Evolutionary conservation across 345 rosid species (phyloP), one percentile per base, ranked within the genome.

Genomic region (Acer saccharum): DNA sequence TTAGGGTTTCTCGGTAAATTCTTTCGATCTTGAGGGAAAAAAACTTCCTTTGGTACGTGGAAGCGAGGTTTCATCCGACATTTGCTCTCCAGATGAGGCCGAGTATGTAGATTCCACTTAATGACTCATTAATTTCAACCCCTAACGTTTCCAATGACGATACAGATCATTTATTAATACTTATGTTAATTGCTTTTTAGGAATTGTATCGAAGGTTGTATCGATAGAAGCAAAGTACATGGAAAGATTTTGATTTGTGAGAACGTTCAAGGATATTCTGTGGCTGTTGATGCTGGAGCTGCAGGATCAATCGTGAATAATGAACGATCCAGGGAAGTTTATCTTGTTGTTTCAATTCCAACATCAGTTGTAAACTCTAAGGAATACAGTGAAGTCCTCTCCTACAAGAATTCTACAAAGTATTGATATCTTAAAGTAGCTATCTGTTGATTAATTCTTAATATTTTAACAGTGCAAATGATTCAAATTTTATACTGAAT

Each of bases 1-100:
- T 75, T 74, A 87, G 92, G 89, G 90, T 6, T 41, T 4, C 32
- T 81, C 89, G 16, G 44, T 89, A 9, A 85, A 84, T 74, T n/a
- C 82, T 10, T 87, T 85, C 32, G 78, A 73, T 44, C 32, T 80
- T 9, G 54, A 78, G 32, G 81, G 82, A 68, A 80, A 29, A 41
- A 20, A 60, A 4, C 74, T 71, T 48, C 89, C 88, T 10, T 66
- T 88, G 11, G 74, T 84, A 29, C 68, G 74, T 16, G 89, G 84
- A 11, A 1, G 27, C 23, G 68, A 77, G 39, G 81, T 35, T 35
- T n/a, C 75, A 29, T 29, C 32, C 32, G 32, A 29, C 32, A 0
- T 2, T 29, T 29, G 32, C 32, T 29, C 32, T 29, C 32, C 3
- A 29, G 3, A 29, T 29, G 32, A 29, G 32, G 32, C 32, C 32